Percentiles rank a stretch among this genome's conserved stretches.
These are phyloP conservation scores for Trematosphaeria pertusa DNA, from an alignment of 2,329 filamentous ascomycete genomes.

Conservation along the genomic window DNA sequence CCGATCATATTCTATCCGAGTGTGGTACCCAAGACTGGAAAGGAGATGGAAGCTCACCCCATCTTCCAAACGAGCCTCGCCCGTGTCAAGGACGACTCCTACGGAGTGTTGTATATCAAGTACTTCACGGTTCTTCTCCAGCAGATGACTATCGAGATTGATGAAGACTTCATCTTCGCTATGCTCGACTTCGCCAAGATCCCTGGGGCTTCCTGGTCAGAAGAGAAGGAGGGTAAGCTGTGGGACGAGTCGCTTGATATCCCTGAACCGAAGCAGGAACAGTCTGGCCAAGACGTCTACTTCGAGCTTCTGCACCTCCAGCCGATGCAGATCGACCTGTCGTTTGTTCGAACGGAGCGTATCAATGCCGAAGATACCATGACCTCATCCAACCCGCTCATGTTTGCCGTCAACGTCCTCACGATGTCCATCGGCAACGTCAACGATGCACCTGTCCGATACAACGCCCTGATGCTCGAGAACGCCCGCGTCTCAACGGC, in stretches of 20 bases:
- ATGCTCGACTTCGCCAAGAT: constrained; percentile 94
- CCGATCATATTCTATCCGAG: constrained; percentile 96
- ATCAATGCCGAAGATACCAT: constrained; percentile 96
- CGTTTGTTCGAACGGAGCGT: constrained; percentile 94
- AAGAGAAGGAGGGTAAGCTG: constrained; percentile 81
- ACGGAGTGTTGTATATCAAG: constrained; percentile 97
- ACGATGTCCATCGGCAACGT: constrained; percentile 99
- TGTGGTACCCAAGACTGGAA: constrained; percentile 95
- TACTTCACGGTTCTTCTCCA: constrained; percentile 93
- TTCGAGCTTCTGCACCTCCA: constrained; percentile 97
- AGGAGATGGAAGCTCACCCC: constrained; percentile 94
- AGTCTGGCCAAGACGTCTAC: constrained; percentile 92
- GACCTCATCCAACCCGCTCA: constrained; percentile 86
- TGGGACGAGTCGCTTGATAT: constrained; percentile 92
- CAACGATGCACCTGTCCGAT: constrained; percentile 92
- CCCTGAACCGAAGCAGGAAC: constrained; percentile 85
- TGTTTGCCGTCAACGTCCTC: constrained; percentile 98
- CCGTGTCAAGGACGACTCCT: constrained; percentile 96
- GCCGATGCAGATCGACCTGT: constrained; percentile 96
- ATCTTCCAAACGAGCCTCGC: constrained; percentile 93
- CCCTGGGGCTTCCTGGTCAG: constrained; percentile 85
- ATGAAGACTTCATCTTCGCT: constrained; percentile 98
- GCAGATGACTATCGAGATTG: constrained; percentile 97
- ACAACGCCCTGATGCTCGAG: constrained; percentile 93
- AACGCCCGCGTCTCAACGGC: constrained; percentile 91